Conservation (phyloP, 108 stramenopile species). For the Skeletonema grethae region DNA sequence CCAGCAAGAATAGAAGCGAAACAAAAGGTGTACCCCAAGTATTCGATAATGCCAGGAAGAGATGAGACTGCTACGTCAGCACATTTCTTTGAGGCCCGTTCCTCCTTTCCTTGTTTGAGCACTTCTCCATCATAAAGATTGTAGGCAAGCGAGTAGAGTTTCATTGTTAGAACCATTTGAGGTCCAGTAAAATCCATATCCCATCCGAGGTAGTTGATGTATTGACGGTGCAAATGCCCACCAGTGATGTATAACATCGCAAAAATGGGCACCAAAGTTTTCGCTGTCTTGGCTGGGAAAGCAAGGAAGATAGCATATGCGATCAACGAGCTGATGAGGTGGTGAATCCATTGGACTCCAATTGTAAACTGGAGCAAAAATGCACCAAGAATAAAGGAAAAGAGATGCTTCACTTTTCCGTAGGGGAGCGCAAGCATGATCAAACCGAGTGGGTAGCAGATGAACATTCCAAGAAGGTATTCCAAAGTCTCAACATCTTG, state of each 20-base stretch:
- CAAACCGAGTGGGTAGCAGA: conserved; percentile 89
- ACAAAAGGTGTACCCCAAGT: conserved; percentile 95
- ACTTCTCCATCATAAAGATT: conserved; percentile 94
- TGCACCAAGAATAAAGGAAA: conserved; percentile 88
- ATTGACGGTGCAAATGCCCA: conserved; percentile 94
- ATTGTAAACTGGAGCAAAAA: conserved; percentile 90
- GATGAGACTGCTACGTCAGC: conserved; percentile 75
- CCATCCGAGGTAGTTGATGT: conserved; percentile 95
- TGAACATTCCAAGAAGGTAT: conserved; percentile 83
- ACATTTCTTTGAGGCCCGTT: conserved; percentile 83
- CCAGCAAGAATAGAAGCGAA: conserved; percentile 94
- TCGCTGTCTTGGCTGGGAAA: conserved; percentile 71
- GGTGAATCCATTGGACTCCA: conserved; percentile 97
- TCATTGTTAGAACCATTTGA: conserved; percentile 97
- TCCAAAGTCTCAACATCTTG: conserved; percentile 88
- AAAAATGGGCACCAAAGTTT: conserved; percentile 84
- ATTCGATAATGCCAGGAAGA: conserved; percentile 88
- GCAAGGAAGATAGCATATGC: conserved; percentile 86
- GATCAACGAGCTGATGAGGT: conserved; percentile 85
- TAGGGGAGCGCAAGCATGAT: conserved; percentile 85
- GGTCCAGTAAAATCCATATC: conserved; percentile 96
- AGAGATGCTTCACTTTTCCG: conserved; percentile 82
- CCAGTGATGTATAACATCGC: conserved; percentile 87
- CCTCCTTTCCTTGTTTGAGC: conserved; percentile 60
- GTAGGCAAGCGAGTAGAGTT: conserved; percentile 96